phyloP scores from a whole-genome alignment of 202 grass and related monocot species.

The Sporobolus alterniflorus region DNA sequence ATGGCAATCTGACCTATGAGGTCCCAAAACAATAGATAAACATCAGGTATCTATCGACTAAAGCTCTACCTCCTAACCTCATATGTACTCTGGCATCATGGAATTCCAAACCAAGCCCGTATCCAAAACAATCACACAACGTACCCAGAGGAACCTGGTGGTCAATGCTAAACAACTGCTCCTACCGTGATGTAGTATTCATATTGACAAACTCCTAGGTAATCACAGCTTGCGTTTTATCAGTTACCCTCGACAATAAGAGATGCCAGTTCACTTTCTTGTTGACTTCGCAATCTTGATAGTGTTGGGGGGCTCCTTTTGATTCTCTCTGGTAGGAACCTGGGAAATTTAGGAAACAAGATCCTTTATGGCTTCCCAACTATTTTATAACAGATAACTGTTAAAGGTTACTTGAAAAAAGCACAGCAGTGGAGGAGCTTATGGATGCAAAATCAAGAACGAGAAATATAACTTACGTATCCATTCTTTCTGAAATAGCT shows the following conservation, averaged over 20 bases:
- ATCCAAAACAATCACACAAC: constrained; percentile 4
- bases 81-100: constrained; percentile 23
- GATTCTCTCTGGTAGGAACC: constrained; percentile 86
- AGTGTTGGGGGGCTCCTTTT: constrained; percentile 56
- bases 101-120: neutral
- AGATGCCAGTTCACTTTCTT: constrained; percentile 85
- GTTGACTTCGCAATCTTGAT: constrained; percentile 61
- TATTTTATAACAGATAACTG: constrained; percentile 14
- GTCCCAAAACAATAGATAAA: neutral
- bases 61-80: constrained; percentile 34
- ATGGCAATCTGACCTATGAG: neutral
- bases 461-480: constrained; percentile 60
- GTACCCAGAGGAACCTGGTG: neutral
- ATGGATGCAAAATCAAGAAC: neutral
- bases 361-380: neutral
- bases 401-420: neutral
- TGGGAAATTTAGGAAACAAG: constrained; percentile 34
- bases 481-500: constrained; percentile 89
- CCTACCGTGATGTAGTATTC: constrained; percentile 24
- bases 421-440: neutral
- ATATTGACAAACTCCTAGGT: constrained; percentile 28
- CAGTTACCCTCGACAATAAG: constrained; percentile 69
- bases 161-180: constrained; percentile 34
- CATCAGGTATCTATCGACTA: neutral
- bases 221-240: constrained; percentile 19